A percentile compares a stretch with the other conserved stretches of the same genome.
Conservation (phyloP, 768 basidiomycete species). For the Lactifluus hygrophoroides region DNA sequence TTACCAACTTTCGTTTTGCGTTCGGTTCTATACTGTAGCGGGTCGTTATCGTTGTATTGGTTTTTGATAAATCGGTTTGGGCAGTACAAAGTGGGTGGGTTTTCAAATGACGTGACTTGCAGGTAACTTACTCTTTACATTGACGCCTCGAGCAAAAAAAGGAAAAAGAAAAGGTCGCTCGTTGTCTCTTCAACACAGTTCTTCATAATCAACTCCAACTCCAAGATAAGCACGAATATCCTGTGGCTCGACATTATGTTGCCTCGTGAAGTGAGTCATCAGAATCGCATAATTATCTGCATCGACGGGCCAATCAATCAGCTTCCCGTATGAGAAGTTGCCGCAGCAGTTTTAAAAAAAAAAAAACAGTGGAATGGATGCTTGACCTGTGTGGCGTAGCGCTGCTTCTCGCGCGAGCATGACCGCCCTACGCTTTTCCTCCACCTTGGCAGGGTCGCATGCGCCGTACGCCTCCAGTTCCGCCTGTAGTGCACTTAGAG, state of each 20-base stretch:
- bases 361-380: background rate
- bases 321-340: background rate
- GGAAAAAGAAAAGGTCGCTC: background rate
- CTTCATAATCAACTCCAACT: slow-evolving; percentile 69
- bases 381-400: slow-evolving; percentile 80
- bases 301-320: background rate
- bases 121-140: background rate
- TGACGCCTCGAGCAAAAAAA: background rate
- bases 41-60: background rate
- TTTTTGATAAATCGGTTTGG: background rate
- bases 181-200: slow-evolving; percentile 37
- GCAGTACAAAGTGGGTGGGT: background rate
- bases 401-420: slow-evolving; percentile 77
- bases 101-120: too few species aligned
- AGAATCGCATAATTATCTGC: slow-evolving; percentile 66
- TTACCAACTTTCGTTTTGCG: background rate
- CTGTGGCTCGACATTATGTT: slow-evolving; percentile 45
- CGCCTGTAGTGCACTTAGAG: slow-evolving; percentile 43
- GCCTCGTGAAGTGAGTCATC: slow-evolving; percentile 55
- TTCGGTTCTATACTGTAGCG: background rate
- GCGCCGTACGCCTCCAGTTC: slow-evolving; percentile 76
- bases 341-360: background rate
- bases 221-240: slow-evolving; percentile 63
- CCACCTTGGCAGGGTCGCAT: slow-evolving; percentile 75
- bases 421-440: slow-evolving; percentile 64